Conservation (phyloP, 2,329 filamentous ascomycete species). For the Ceratocystiopsis sp. region DNA sequence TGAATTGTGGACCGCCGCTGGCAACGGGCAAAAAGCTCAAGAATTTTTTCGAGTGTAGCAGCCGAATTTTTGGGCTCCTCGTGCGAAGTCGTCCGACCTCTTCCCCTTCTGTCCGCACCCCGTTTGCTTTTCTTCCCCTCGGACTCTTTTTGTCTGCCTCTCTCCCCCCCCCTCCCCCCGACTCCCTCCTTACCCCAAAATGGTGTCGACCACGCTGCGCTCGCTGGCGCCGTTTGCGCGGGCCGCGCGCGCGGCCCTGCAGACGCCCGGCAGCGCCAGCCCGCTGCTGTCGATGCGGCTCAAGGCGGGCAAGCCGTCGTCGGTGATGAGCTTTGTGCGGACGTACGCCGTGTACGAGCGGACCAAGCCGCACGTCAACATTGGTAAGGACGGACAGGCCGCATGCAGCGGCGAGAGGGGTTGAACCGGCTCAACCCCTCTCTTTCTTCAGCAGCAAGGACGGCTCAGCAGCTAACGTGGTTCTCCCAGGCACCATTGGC, state of each 20-base stretch:
- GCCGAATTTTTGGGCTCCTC: conserved; percentile 3
- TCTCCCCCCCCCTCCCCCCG: conserved; percentile 5
- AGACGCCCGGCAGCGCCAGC: conserved; percentile 30
- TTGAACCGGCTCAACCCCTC: neutral
- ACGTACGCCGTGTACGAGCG: conserved; percentile 63
- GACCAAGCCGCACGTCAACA: conserved; percentile 95
- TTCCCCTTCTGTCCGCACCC: neutral
- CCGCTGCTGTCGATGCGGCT: conserved; percentile 62
- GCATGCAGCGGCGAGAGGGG: neutral
- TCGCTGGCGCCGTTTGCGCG: conserved; percentile 63
- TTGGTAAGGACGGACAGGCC: conserved; percentile 41
- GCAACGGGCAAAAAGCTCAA: neutral
- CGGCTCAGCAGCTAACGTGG: neutral
- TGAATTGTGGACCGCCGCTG: neutral
- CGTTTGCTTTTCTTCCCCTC: neutral
- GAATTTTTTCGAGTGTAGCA: neutral
- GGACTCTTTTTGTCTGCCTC: neutral
- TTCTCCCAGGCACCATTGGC: conserved; percentile 65
- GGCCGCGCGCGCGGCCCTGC: conserved; percentile 58
- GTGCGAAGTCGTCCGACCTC: conserved; percentile 3
- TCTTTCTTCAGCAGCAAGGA: too few species aligned
- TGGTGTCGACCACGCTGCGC: conserved; percentile 69
- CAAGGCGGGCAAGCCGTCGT: conserved; percentile 36
- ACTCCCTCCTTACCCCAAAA: conserved; percentile 15
- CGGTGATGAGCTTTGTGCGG: conserved; percentile 48